A percentile compares a stretch with the other conserved stretches of the same genome.
Evolutionary conservation across 495 filamentous ascomycete species (phyloP).

Genomic region (Physcia stellaris): DNA sequence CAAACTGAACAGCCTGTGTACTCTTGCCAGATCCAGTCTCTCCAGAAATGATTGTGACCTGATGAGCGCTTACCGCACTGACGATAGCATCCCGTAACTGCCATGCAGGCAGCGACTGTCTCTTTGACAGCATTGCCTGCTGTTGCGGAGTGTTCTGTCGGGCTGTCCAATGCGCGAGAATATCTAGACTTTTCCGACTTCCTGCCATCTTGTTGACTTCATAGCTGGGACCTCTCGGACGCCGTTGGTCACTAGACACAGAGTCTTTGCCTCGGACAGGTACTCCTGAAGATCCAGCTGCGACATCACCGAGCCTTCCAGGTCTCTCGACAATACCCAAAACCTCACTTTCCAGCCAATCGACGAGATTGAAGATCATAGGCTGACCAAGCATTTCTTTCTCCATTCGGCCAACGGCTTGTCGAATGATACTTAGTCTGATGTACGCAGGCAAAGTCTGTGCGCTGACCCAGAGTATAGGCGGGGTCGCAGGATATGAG

Average conservation of each 20-base stretch:
- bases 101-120: constrained; percentile 79
- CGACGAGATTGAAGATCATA: constrained; percentile 78
- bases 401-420: constrained; percentile 53
- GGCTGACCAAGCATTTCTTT: constrained; percentile 60
- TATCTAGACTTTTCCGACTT: constrained; percentile 24
- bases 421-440: constrained; percentile 74
- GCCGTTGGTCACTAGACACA: constrained; percentile 7
- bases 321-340: constrained; percentile 65
- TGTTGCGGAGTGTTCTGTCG: constrained; percentile 44
- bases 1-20: constrained; percentile 91
- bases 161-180: constrained; percentile 35
- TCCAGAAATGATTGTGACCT: constrained; percentile 91
- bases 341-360: constrained; percentile 78
- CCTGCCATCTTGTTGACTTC: constrained; percentile 24
- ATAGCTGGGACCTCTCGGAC: constrained; percentile 16
- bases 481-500: constrained; percentile 58
- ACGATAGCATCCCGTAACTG: constrained; percentile 63
- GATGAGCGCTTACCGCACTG: constrained; percentile 51
- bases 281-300: constrained; percentile 39
- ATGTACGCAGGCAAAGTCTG: constrained; percentile 77
- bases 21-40: constrained; percentile 96
- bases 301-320: constrained; percentile 69
- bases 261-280: not conserved
- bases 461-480: constrained; percentile 56
- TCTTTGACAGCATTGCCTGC: constrained; percentile 52